A percentile compares a stretch with the other conserved stretches of the same genome.
Evolutionary conservation across 768 basidiomycete species (phyloP).

Genomic region (Psilocybe cubensis): DNA sequence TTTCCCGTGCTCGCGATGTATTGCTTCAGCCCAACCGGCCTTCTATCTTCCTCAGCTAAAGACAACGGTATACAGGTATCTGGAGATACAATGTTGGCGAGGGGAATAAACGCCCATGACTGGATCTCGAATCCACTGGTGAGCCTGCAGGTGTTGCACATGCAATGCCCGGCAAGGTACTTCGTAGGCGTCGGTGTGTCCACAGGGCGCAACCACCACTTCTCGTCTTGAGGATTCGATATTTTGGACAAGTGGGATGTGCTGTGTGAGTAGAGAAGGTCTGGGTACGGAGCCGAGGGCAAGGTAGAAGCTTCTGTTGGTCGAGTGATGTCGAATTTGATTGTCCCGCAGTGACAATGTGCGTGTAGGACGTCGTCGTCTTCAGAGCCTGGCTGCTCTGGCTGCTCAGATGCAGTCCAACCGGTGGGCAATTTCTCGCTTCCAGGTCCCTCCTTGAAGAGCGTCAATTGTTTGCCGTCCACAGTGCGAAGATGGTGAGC

Average conservation of each 20-base stretch:
- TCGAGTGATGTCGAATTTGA: constrained; percentile 28
- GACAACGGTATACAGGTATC: constrained; percentile 15
- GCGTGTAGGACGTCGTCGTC: constrained; percentile 18
- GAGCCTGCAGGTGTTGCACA: constrained; percentile 30
- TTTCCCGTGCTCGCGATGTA: constrained; percentile 32
- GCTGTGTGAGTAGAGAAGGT: constrained; percentile 26
- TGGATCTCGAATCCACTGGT: constrained; percentile 30
- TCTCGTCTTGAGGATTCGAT: constrained; percentile 25
- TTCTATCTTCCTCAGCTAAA: constrained; percentile 12
- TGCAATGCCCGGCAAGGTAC: constrained; percentile 34
- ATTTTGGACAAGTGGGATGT: constrained; percentile 25
- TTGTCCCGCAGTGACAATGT: constrained; percentile 30
- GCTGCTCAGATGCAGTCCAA: constrained; percentile 20
- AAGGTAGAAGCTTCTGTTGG: constrained; percentile 23
- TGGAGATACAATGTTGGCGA: constrained; percentile 27
- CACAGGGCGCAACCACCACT: constrained; percentile 32
- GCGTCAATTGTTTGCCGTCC: constrained; percentile 21
- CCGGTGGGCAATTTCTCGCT: constrained; percentile 24
- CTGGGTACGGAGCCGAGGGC: constrained; percentile 28
- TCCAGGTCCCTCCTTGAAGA: constrained; percentile 18
- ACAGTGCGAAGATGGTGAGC: constrained; percentile 26
- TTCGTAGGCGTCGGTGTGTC: constrained; percentile 19
- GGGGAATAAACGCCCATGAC: constrained; percentile 31
- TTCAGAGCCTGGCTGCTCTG: no score
- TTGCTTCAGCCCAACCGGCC: constrained; percentile 27